phyloP scores from a whole-genome alignment of 2,329 filamentous ascomycete species.

The Fusarium pseudograminearum region DNA sequence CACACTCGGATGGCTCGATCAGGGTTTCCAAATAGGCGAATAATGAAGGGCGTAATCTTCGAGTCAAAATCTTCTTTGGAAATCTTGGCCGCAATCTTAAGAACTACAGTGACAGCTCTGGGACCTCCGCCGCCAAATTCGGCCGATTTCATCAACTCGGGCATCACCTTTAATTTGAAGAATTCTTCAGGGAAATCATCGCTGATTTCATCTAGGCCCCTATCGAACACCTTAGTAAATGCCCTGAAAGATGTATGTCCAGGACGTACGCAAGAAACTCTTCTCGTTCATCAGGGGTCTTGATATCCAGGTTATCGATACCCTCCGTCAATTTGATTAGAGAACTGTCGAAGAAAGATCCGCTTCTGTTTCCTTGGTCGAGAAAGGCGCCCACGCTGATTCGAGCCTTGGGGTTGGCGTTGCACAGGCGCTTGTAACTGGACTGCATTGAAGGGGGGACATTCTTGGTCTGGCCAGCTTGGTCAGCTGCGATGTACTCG shows the following conservation, averaged over 20 bases:
- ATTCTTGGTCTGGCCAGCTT: conserved; percentile 85
- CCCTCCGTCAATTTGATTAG: conserved; percentile 93
- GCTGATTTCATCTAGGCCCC: conserved; percentile 84
- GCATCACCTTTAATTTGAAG: conserved; percentile 96
- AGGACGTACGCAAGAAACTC: conserved; percentile 75
- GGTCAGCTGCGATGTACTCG: conserved; percentile 78
- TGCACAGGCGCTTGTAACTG: conserved; percentile 89
- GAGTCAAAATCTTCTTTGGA: conserved; percentile 89
- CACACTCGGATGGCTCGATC: conserved; percentile 94
- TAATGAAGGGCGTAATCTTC: conserved; percentile 85
- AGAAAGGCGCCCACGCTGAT: conserved; percentile 87
- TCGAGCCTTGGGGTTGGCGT: conserved; percentile 88
- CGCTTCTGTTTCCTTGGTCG: conserved; percentile 84
- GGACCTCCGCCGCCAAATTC: conserved; percentile 97
- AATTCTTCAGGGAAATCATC: conserved; percentile 98
- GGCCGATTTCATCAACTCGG: conserved; percentile 97
- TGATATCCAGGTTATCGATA: conserved; percentile 92
- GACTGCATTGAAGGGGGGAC: conserved; percentile 90
- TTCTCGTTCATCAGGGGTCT: conserved; percentile 85
- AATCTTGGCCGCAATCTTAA: conserved; percentile 91
- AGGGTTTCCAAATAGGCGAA: conserved; percentile 89
- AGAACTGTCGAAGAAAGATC: conserved; percentile 92
- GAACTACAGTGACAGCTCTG: conserved; percentile 86
- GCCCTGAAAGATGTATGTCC: no score
- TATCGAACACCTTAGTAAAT: conserved; percentile 53